Percentiles rank a stretch among this genome's conserved stretches.
These are phyloP conservation scores for Camelina sativa DNA, from an alignment of 345 rosid species.

Conservation along the genomic window DNA sequence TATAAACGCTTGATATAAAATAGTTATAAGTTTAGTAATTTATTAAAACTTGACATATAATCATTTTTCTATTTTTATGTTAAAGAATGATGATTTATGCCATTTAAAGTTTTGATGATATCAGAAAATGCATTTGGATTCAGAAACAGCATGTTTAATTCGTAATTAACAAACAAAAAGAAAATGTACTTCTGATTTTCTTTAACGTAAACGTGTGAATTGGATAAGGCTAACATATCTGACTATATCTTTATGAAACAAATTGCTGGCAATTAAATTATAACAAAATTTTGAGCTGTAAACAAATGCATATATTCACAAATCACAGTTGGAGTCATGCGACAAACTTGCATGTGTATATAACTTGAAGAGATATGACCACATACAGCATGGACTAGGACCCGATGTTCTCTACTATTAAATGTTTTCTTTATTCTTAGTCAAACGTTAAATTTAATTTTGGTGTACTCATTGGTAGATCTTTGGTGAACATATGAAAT, in stretches of 20 bases:
- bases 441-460: constrained; percentile 37
- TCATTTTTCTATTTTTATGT: neutral
- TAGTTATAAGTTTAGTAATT: neutral
- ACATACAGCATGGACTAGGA: constrained; percentile 35
- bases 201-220: neutral
- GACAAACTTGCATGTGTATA: constrained; percentile 37
- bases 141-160: neutral
- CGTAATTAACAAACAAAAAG: neutral
- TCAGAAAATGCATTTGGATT: neutral
- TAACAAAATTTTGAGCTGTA: constrained; percentile 11
- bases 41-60: neutral
- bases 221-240: constrained; percentile 9
- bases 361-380: constrained; percentile 27
- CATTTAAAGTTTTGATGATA: neutral
- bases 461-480: constrained; percentile 27
- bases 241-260: constrained; percentile 18
- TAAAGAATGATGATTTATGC: neutral
- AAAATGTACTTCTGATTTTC: neutral
- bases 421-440: constrained; percentile 9
- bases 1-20: neutral
- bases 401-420: constrained; percentile 20
- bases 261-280: neutral
- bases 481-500: constrained; percentile 37
- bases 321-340: constrained; percentile 11
- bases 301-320: constrained; percentile 19